A percentile compares a stretch with the other conserved stretches of the same genome.
These are phyloP conservation scores for Artemisia annua DNA, from an alignment of 129 eudicot species.

Conservation along the genomic window DNA sequence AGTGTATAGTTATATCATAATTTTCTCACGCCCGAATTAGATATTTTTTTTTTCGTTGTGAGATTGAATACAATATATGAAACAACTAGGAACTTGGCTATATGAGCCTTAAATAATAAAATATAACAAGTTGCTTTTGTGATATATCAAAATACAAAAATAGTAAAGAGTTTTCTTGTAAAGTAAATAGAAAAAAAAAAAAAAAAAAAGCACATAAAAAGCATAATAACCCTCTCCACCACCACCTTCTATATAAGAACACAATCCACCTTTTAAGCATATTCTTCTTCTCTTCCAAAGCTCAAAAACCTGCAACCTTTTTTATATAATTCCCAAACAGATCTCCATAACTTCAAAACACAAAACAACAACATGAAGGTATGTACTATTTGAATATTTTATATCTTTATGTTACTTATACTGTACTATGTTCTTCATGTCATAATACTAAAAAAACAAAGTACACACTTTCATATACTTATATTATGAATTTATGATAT, in stretches of 20 bases:
- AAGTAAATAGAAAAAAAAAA: too few species aligned
- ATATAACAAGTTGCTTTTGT: too few species aligned
- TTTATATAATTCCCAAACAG: constrained; percentile 24
- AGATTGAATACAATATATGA: too few species aligned
- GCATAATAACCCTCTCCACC: background rate
- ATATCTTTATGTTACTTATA: background rate
- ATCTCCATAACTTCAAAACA: constrained; percentile 27
- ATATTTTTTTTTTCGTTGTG: too few species aligned
- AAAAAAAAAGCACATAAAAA: too few species aligned
- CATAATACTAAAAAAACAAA: background rate
- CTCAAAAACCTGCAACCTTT: constrained; percentile 16
- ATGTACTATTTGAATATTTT: background rate
- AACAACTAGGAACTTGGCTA: too few species aligned
- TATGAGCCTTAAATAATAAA: too few species aligned
- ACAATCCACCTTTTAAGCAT: constrained; percentile 25
- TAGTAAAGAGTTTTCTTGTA: too few species aligned
- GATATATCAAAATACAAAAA: too few species aligned
- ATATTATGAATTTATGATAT: background rate
- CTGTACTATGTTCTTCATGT: background rate
- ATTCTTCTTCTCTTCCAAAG: constrained; percentile 21
- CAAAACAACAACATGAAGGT: constrained; percentile 33
- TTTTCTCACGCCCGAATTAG: too few species aligned
- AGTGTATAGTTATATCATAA: too few species aligned
- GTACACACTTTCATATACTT: too few species aligned
- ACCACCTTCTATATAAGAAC: constrained; percentile 22